Percentiles rank a stretch among this genome's conserved stretches.
These are phyloP conservation scores for Phialophora chinensis DNA, from an alignment of 2,329 filamentous ascomycete genomes.

Conservation along the genomic window DNA sequence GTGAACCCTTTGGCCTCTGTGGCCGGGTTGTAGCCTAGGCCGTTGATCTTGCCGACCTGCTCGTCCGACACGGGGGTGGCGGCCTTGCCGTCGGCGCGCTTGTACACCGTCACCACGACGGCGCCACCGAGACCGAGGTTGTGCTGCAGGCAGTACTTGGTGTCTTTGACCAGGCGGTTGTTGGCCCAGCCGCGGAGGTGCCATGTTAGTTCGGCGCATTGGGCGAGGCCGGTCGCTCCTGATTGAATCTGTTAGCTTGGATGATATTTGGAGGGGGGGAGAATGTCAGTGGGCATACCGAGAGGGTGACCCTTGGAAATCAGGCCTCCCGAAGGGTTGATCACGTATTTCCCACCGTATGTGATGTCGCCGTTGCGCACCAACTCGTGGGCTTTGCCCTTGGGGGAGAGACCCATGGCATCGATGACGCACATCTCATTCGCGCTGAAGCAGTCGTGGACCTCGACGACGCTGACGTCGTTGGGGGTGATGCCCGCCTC, in stretches of 20 bases:
- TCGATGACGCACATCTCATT: slow-evolving; percentile 94
- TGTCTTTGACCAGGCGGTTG: slow-evolving; percentile 74
- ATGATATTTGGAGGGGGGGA: not conserved
- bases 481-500: slow-evolving; percentile 72
- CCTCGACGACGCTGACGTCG: slow-evolving; percentile 83
- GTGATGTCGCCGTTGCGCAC: slow-evolving; percentile 88
- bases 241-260: slow-evolving; percentile 19
- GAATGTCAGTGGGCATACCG: slow-evolving; percentile 52
- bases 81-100: slow-evolving; percentile 75
- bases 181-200: slow-evolving; percentile 95
- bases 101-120: slow-evolving; percentile 87
- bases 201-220: slow-evolving; percentile 95
- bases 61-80: slow-evolving; percentile 66
- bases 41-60: slow-evolving; percentile 68
- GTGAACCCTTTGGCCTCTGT: slow-evolving; percentile 89
- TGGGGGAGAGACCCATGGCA: slow-evolving; percentile 76
- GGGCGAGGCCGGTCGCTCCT: slow-evolving; percentile 83
- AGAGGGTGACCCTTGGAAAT: slow-evolving; percentile 97
- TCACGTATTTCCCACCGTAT: slow-evolving; percentile 78
- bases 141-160: slow-evolving; percentile 80
- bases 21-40: slow-evolving; percentile 89
- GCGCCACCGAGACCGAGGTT: slow-evolving; percentile 92
- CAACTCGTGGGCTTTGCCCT: slow-evolving; percentile 89
- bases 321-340: slow-evolving; percentile 92
- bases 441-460: slow-evolving; percentile 96